phyloP scores from a whole-genome alignment of 2,329 filamentous ascomycete genomes.

The Piedraia hortae region DNA sequence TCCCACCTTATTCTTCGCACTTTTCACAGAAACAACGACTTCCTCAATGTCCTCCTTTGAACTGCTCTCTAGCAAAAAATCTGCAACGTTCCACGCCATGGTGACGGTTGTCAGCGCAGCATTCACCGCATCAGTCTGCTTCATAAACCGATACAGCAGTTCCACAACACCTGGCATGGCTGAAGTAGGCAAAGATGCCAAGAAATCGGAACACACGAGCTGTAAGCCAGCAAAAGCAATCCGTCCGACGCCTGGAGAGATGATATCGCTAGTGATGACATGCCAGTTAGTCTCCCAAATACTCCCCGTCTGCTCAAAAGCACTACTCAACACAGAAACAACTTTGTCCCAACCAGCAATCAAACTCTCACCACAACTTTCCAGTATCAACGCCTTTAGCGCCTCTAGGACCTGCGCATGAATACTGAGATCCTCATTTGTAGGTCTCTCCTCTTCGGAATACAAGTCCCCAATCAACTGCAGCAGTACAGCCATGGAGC shows the following conservation, averaged over 20 bases:
- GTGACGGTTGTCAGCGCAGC: conserved; percentile 89
- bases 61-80: conserved; percentile 38
- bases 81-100: conserved; percentile 86
- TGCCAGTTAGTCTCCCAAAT: conserved; percentile 8
- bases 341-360: conserved; percentile 62
- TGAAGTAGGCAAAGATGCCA: conserved; percentile 41
- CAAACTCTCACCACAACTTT: conserved; percentile 66
- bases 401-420: conserved; percentile 45
- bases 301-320: conserved; percentile 28
- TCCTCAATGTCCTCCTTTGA: conserved; percentile 14
- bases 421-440: conserved; percentile 20
- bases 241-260: conserved; percentile 49
- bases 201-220: conserved; percentile 82
- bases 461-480: conserved; percentile 18
- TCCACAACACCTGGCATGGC: conserved; percentile 57
- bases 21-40: conserved; percentile 4
- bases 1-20: conserved; percentile 6
- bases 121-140: conserved; percentile 75
- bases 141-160: conserved; percentile 68
- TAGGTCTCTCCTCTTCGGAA: conserved; percentile 7
- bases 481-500: conserved; percentile 14
- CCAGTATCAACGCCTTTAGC: conserved; percentile 44
- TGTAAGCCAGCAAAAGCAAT: conserved; percentile 74
- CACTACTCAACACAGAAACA: conserved; percentile 61
- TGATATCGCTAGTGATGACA: conserved; percentile 11